These are phyloP conservation scores for Pyrus communis DNA, from an alignment of 306 rosid species.

Conservation along the genomic window DNA sequence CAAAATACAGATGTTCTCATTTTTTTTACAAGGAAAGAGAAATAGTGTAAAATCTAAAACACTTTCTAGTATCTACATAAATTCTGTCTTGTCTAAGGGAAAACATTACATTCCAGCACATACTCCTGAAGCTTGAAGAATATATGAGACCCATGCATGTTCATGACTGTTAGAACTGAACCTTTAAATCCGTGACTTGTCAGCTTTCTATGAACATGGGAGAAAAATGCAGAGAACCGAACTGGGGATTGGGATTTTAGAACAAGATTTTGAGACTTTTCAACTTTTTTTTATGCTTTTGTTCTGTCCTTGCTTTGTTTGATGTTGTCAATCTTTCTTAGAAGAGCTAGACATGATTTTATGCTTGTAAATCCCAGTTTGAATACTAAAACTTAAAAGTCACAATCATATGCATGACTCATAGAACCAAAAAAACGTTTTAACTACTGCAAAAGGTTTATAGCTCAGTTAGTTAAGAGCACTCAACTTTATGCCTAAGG, in stretches of 20 bases:
- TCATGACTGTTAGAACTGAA: background rate
- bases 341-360: background rate
- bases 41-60: background rate
- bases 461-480: too few relatives aligned
- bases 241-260: background rate
- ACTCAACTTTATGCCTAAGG: too few relatives aligned
- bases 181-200: background rate
- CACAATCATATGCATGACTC: background rate
- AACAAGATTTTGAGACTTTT: background rate
- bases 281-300: background rate
- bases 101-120: slow-evolving; percentile 13
- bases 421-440: background rate
- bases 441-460: background rate
- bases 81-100: slow-evolving; percentile 19
- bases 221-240: background rate
- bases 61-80: slow-evolving; percentile 21
- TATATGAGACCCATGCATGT: background rate
- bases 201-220: background rate
- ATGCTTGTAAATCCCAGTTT: background rate
- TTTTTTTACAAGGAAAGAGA: background rate
- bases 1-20: slow-evolving; percentile 37
- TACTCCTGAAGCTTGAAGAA: background rate
- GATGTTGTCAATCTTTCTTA: background rate
- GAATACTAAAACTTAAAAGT: background rate
- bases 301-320: background rate